Evolutionary conservation across 2,329 filamentous ascomycete species (phyloP), one percentile per base, ranked within the genome.

Genomic region (Phaeosphaeria sp.): DNA sequence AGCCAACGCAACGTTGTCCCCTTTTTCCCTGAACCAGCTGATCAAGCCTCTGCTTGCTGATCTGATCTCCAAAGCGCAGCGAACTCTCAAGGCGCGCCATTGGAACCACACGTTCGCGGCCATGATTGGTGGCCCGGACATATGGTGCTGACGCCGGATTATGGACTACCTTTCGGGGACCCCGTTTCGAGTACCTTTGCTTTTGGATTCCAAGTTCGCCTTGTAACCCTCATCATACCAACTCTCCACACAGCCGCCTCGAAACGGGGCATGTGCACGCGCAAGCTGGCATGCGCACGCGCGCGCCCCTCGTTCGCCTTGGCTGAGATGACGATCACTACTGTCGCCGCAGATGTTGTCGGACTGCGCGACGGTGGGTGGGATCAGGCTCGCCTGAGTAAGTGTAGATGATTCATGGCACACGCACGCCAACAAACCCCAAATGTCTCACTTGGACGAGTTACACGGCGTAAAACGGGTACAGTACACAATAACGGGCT

Each of bases 91-190:
- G 43, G 43, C 43, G 20, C 20, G 22, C 43, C 43, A 45, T 25
- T 17, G 15, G 20, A 22, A 45, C 21, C 43, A n/a, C 43, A 50
- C 53, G 53, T 55, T 50, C n/a, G 53, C n/a, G 6, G 25, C 30
- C 27, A 17, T 50, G 47, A 48, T 50, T 55, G 53, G 53, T 24
- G 27, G n/a, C 13, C 33, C 40, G 47, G 36, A 44, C 45, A 44
- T 46, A 53, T 15, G 4, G 25, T 56, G 53, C 53, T 51, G 48
- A 51, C 33, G 48, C 48, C 33, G 47, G 40, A 36, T 36, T 13
- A 36, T 36, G 30, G 53, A 24, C 25, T 30, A 40, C 20, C 20
- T 17, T 52, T 51, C 54, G 54, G 54, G 15, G 30, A 56, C 54
- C 49, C 54, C 54, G 54, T 48, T 22, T 45, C 18, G 36, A 39